phyloP scores from a whole-genome alignment of 2,329 filamentous ascomycete species.

The Chalara sp. region DNA sequence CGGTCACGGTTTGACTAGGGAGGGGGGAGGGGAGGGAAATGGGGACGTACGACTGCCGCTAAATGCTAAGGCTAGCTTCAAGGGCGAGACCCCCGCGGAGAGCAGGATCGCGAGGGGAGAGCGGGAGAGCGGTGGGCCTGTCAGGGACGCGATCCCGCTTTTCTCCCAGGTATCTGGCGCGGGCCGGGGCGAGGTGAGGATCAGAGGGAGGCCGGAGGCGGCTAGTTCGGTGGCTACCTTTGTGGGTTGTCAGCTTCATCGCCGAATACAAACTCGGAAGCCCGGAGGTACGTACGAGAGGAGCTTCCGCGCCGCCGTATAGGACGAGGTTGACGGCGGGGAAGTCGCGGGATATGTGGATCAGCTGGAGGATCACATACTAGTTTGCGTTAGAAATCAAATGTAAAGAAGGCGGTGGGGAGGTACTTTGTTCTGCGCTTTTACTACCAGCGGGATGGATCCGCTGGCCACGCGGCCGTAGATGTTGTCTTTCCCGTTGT shows the following conservation, averaged over 20 bases:
- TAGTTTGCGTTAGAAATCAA: slow-evolving; percentile 6
- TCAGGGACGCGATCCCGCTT: slow-evolving; percentile 25
- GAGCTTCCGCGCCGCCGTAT: slow-evolving; percentile 33
- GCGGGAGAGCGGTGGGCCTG: slow-evolving; percentile 35
- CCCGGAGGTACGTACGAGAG: slow-evolving; percentile 24
- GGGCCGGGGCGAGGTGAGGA: slow-evolving; percentile 32
- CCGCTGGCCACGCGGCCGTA: slow-evolving; percentile 33
- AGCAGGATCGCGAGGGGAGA: slow-evolving; percentile 32
- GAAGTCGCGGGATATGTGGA: slow-evolving; percentile 32
- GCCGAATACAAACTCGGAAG: neutral
- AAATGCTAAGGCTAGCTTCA: slow-evolving; percentile 24
- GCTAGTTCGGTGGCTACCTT: slow-evolving; percentile 34
- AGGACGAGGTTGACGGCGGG: slow-evolving; percentile 30
- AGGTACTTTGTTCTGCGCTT: slow-evolving; percentile 31
- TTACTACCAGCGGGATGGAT: slow-evolving; percentile 33
- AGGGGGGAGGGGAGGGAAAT: neutral
- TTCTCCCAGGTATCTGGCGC: slow-evolving; percentile 31
- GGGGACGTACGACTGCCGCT: slow-evolving; percentile 4
- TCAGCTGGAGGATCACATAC: slow-evolving; percentile 35
- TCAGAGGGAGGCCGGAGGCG: slow-evolving; percentile 33
- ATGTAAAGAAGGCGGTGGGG: neutral
- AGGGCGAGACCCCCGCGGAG: slow-evolving; percentile 33
- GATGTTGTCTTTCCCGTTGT: slow-evolving; percentile 29
- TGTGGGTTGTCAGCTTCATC: neutral
- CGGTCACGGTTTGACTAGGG: neutral